Conservation (phyloP, 169 alveolate genomes). For the Eimeria acervulina region DNA sequence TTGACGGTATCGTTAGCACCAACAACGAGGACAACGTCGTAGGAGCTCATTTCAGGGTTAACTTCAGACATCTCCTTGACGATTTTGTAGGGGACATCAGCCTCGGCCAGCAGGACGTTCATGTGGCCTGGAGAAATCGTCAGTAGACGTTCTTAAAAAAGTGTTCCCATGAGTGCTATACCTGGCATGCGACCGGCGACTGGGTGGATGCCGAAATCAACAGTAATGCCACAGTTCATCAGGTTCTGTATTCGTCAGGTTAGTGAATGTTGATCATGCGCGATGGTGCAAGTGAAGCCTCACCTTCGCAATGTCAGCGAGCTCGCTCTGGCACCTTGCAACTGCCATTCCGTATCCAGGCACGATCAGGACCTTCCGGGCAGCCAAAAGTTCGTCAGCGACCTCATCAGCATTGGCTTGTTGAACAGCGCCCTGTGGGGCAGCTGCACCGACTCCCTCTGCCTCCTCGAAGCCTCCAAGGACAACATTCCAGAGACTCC, state of each 20-base stretch:
- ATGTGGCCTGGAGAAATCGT: conserved; percentile 94
- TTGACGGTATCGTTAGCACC: conserved; percentile 98
- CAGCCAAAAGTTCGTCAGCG: conserved; percentile 92
- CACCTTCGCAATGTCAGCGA: conserved; percentile 83
- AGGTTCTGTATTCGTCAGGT: conserved; percentile 77
- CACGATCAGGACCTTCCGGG: conserved; percentile 93
- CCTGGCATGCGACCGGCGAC: conserved; percentile 98
- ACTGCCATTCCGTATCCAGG: conserved; percentile 98
- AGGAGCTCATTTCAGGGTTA: conserved; percentile 88
- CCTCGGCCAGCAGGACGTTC: conserved; percentile 98
- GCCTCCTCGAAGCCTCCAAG: conserved; percentile 94
- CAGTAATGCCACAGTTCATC: conserved; percentile 90
- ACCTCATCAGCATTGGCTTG: conserved; percentile 86
- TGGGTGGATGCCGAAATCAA: conserved; percentile 97
- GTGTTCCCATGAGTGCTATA: not conserved
- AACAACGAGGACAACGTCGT: conserved; percentile 94
- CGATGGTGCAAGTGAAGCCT: not conserved
- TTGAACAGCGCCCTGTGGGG: conserved; percentile 82
- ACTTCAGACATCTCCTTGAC: conserved; percentile 97
- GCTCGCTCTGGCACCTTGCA: conserved; percentile 85
- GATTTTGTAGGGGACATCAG: conserved; percentile 96
- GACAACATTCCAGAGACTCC: conserved; percentile 93
- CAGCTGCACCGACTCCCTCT: conserved; percentile 85
- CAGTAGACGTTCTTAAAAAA: not conserved
- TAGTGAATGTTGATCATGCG: not conserved